Base-by-base conservation (phyloP, 2,329 filamentous ascomycete species). In the Epichloe uncinata region DNA sequence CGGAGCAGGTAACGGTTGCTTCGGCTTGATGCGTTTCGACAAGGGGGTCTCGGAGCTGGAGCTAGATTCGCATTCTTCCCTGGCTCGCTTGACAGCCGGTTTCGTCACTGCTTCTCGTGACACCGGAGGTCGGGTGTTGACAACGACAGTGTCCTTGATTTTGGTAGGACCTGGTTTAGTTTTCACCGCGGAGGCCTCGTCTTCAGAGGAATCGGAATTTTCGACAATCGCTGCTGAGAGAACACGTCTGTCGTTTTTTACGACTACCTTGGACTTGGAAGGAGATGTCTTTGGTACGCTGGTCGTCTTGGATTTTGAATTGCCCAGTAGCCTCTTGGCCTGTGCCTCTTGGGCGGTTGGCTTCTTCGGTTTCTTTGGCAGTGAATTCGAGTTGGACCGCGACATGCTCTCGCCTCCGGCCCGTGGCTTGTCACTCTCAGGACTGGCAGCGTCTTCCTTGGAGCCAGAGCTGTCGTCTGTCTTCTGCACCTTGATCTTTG, bases 1-100 rank as follows among this genome's bases (percentile, higher is more conserved):
- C 18, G 58, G 51, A 5, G 55, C 56, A 36, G 63, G 58, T 37
- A 68, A 53, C 4, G 68, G 60, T 50, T 70, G 70, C 60, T 70
- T 73, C 20, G 70, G 64, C 66, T 78, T 79, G 56, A 74, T 66
- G n/a, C 77, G 72, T 63, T 80, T 80, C 58, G 71, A 75, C 11
- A 81, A 64, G 3, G 77, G 77, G 9, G 73, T 75, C 13, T 74
- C 75, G 0, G 78, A 81, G 62, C 77, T 80, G 2, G 77, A 81
- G 57, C 75, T 79, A 50, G 76, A 77, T 54, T 78, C 76, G 13
- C 68, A 67, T 9, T 69, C 67, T 40, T 77, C 76, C 2, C 75
- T 73, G 2, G 69, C 59, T 35, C 79, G 74, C 64, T 83, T 82
- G 40, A 56, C 54, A 11, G 66, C 60, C 18, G 68, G 57, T 34